Evolutionary conservation across 495 filamentous ascomycete species (phyloP).

Genomic region (Trichoderma parareesei): DNA sequence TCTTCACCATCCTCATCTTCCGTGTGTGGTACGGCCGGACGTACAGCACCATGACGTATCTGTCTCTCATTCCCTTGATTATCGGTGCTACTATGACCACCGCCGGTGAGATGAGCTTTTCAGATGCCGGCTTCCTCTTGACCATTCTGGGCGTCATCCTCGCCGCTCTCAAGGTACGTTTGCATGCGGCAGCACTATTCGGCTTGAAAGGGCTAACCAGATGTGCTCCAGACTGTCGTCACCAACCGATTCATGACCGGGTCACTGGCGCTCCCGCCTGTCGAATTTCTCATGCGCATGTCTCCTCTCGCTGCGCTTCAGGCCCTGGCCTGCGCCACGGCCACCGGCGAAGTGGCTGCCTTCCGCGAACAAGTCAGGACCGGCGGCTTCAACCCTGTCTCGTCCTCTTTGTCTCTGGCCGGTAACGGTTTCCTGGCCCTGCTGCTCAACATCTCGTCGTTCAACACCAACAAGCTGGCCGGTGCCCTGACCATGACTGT

Average conservation of each 20-base stretch:
- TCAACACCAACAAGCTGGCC: conserved; percentile 48
- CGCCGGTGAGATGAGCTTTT: conserved; percentile 51
- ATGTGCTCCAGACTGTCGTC: conserved; percentile 31
- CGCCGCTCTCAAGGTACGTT: conserved; percentile 38
- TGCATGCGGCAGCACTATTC: neutral
- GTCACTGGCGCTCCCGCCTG: conserved; percentile 38
- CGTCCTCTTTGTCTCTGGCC: conserved; percentile 20
- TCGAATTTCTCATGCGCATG: conserved; percentile 49
- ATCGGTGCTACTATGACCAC: conserved; percentile 49
- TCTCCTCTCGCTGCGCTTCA: conserved; percentile 46
- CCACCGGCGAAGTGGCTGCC: conserved; percentile 36
- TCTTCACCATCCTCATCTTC: conserved; percentile 50
- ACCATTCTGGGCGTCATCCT: conserved; percentile 47
- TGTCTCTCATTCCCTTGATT: conserved; percentile 48
- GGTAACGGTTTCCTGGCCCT: conserved; percentile 47
- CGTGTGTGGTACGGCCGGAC: conserved; percentile 37
- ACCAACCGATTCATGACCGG: conserved; percentile 51
- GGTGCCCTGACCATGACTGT: conserved; percentile 52
- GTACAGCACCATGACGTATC: conserved; percentile 43
- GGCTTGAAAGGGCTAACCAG: neutral
- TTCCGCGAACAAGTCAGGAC: conserved; percentile 16
- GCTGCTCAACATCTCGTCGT: conserved; percentile 44
- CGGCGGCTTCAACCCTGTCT: conserved; percentile 1
- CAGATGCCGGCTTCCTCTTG: conserved; percentile 41
- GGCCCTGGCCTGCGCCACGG: conserved; percentile 38